Evolutionary conservation across 73 alveolate species (phyloP).

Genomic region (Durusdinium trenchii): DNA sequence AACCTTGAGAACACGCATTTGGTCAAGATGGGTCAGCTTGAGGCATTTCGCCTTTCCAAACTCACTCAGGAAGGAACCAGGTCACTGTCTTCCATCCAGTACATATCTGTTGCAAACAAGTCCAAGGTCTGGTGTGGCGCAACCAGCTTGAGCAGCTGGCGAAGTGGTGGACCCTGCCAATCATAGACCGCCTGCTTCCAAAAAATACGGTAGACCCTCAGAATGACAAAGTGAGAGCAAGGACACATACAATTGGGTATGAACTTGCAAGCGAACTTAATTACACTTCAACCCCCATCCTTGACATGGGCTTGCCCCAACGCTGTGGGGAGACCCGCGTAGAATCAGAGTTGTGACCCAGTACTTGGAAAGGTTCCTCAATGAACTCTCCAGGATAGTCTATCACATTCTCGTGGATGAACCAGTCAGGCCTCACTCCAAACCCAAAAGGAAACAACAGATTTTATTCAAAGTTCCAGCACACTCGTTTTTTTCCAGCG

Average conservation of each 20-base stretch:
- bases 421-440: background rate
- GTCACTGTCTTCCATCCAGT: background rate
- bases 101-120: background rate
- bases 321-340: background rate
- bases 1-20: too few relatives aligned
- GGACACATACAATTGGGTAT: background rate
- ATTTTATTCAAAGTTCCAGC: too few relatives aligned
- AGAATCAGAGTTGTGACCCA: background rate
- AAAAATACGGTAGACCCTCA: background rate
- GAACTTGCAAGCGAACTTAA: background rate
- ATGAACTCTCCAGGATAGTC: background rate
- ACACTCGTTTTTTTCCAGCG: too few relatives aligned
- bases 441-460: too few relatives aligned
- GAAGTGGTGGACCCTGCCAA: background rate
- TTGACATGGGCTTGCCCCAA: slow-evolving; percentile 19
- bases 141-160: background rate
- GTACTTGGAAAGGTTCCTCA: background rate
- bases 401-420: slow-evolving; percentile 6
- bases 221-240: background rate
- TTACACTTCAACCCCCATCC: background rate
- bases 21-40: too few relatives aligned
- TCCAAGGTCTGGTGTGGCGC: background rate
- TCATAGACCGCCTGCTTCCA: background rate
- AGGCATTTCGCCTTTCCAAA: too few relatives aligned
- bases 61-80: slow-evolving; percentile 11